Conservation (phyloP, 306 rosid genomes). For the Senna tora region DNA sequence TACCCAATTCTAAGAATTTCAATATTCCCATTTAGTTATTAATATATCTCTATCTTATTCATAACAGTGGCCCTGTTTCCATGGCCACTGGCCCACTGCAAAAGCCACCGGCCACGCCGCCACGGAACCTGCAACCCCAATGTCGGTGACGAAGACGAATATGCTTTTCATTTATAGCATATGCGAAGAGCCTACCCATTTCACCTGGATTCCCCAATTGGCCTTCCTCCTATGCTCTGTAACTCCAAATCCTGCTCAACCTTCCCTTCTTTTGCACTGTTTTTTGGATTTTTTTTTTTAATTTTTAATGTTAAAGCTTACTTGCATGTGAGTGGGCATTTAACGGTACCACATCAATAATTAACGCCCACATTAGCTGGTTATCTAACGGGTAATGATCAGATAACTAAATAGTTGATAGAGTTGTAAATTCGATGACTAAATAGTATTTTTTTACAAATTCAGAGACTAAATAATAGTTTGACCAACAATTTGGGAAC, state of each 20-base stretch:
- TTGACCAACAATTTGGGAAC: no score
- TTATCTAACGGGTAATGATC: no score
- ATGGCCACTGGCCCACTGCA: slow-evolving; percentile 32
- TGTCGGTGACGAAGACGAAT: slow-evolving; percentile 39
- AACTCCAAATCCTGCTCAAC: slow-evolving; percentile 61
- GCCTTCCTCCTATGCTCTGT: slow-evolving; percentile 77
- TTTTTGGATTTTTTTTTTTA: no score
- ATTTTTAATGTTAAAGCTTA: no score
- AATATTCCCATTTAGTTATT: not conserved
- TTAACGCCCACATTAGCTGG: no score
- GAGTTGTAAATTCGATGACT: no score
- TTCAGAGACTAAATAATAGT: no score
- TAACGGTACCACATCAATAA: no score
- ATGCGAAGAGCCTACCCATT: slow-evolving; percentile 60
- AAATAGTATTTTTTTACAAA: no score
- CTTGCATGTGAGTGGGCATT: no score
- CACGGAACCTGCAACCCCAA: not conserved
- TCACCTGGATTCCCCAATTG: slow-evolving; percentile 78
- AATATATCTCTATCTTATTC: not conserved
- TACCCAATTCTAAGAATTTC: not conserved
- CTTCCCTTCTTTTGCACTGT: slow-evolving; percentile 59
- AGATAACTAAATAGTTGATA: no score
- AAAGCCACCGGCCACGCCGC: not conserved
- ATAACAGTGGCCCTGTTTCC: not conserved
- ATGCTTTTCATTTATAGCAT: slow-evolving; percentile 87